Conservation (phyloP, 306 rosid species). For the Clitoria ternatea region DNA sequence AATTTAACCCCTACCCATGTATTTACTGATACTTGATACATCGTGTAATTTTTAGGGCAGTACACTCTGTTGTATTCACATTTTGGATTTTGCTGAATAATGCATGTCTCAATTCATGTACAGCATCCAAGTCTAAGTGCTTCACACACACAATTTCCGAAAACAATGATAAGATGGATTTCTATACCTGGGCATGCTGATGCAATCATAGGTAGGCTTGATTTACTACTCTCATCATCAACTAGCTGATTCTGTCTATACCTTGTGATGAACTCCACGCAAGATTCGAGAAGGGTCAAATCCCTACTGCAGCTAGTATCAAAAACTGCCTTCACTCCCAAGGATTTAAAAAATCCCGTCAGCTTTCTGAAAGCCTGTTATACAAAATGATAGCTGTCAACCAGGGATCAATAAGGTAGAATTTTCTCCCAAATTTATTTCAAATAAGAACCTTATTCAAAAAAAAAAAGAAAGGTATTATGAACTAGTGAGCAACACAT, state of each 20-base stretch:
- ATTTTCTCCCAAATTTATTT: not conserved
- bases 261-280: constrained; percentile 73
- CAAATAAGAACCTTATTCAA: not conserved
- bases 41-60: not conserved
- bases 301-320: constrained; percentile 96
- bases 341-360: constrained; percentile 72
- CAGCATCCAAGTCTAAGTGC: not conserved
- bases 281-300: constrained; percentile 76
- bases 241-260: constrained; percentile 50
- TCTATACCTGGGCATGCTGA: constrained; percentile 97
- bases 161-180: constrained; percentile 6
- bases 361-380: constrained; percentile 76
- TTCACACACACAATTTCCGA: constrained; percentile 15
- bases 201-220: constrained; percentile 74
- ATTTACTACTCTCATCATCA: constrained; percentile 45
- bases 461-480: not conserved
- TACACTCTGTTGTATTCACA: not conserved
- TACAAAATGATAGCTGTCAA: not conserved
- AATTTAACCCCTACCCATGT: not conserved
- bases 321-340: constrained; percentile 85
- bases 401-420: not conserved
- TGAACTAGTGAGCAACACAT: not conserved
- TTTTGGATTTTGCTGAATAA: not conserved
- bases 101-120: not conserved
- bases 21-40: not conserved